Evolutionary conservation across 306 rosid species (phyloP), one percentile per base, ranked within the genome.

Genomic region (Trifolium dubium): DNA sequence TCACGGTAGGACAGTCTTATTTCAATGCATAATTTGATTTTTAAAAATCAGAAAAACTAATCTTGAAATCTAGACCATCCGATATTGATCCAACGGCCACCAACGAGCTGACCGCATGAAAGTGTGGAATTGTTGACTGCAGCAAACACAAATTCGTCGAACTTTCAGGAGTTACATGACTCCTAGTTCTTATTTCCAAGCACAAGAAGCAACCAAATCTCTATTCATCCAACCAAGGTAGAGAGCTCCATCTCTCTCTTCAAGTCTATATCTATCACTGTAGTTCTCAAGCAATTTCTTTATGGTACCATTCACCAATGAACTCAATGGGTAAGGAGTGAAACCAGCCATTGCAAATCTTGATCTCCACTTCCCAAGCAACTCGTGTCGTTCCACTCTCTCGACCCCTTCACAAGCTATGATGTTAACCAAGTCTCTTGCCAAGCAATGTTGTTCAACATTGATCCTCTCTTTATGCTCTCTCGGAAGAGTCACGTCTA

Each of bases 141-240:
- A 10, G 60, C 60, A 54, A 19, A 18, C 19, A 28, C 60, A 53
- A 51, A 51, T 17, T 32, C 23, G n/a, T 31, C 34, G 3, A 43
- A 70, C 54, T 29, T 37, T 31, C 2, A 35, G n/a, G 47, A 37
- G 64, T 44, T 53, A 66, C 70, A 69, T 23, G 18, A 32, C 32
- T 77, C 67, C 80, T 28, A 50, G 67, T 64, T 67, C 72, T 85
- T 82, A 94, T 84, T 76, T 90, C 99, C 99, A 95, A 7, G 99
- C 99, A 64, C 93, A 95, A 67, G 99, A 90, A 86, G 97, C 90
- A 81, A 95, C 96, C 87, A 95, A 84, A 81, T 86, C 90, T 80
- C 99, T 87, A 72, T 88, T 82, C 99, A 87, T 95, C 99, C 99
- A 95, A 61, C 99, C 99, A 56, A 95, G 89, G 77, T 89, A 92